A percentile compares a stretch with the other conserved stretches of the same genome.
phyloP scores from a whole-genome alignment of 306 rosid genomes.

The Hippophae rhamnoides region DNA sequence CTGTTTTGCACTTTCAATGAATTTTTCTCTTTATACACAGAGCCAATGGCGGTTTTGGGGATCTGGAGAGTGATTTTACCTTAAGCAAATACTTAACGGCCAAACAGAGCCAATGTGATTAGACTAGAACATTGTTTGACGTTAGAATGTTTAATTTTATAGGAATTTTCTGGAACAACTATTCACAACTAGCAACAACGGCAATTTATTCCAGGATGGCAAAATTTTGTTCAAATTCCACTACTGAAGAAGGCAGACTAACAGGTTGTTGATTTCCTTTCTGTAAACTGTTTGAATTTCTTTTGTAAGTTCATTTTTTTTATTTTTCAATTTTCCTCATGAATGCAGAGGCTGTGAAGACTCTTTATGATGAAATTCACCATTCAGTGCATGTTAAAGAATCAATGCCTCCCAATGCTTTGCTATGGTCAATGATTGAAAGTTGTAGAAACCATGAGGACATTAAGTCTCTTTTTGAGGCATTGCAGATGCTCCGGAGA shows the following conservation, averaged over 20 bases:
- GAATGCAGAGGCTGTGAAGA: constrained; percentile 67
- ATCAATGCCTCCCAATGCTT: constrained; percentile 91
- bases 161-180: constrained; percentile 29
- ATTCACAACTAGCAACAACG: constrained; percentile 17
- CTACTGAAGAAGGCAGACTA: constrained; percentile 24
- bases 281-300: constrained; percentile 3
- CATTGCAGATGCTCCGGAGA: constrained; percentile 62
- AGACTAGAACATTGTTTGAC: constrained; percentile 1
- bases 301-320: constrained; percentile 14
- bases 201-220: constrained; percentile 23
- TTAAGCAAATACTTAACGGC: too few relatives aligned
- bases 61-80: neutral
- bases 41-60: neutral
- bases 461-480: constrained; percentile 60
- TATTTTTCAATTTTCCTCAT: constrained; percentile 9
- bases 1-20: neutral
- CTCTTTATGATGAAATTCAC: constrained; percentile 59
- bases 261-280: constrained; percentile 45
- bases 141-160: constrained; percentile 17
- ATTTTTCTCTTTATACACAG: neutral
- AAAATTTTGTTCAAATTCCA: constrained; percentile 37
- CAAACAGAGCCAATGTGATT: neutral
- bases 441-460: constrained; percentile 60
- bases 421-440: constrained; percentile 79
- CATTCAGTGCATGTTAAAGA: constrained; percentile 54